Percentiles rank a stretch among this genome's conserved stretches.
These are phyloP conservation scores for Acer negundo DNA, from an alignment of 345 rosid genomes.

Conservation along the genomic window DNA sequence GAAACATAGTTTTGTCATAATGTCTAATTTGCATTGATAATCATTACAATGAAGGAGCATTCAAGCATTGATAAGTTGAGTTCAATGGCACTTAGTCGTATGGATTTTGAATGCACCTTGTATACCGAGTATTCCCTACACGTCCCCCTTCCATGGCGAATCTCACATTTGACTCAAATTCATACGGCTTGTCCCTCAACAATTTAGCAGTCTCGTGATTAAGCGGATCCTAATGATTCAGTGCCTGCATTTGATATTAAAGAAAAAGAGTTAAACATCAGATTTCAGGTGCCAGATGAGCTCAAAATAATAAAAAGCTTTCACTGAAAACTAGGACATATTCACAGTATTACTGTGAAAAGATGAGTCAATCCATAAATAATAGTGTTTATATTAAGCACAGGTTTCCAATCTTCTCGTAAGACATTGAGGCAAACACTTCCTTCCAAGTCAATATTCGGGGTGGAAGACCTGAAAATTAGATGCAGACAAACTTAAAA, in stretches of 20 bases:
- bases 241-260: conserved; percentile 53
- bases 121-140: conserved; percentile 45
- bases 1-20: conserved; percentile 3
- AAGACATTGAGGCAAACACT: conserved; percentile 92
- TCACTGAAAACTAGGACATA: too few species aligned
- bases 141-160: conserved; percentile 83
- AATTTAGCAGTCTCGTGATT: conserved; percentile 91
- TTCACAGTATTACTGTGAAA: conserved; percentile 61
- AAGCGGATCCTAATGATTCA: conserved; percentile 91
- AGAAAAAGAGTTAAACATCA: background rate
- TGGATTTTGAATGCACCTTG: background rate
- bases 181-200: conserved; percentile 78
- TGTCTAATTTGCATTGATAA: conserved; percentile 21
- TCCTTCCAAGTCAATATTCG: conserved; percentile 98
- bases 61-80: conserved; percentile 22
- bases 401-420: conserved; percentile 99
- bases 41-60: conserved; percentile 29
- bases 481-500: conserved; percentile 1
- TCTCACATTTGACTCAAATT: conserved; percentile 69
- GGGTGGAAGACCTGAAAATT: conserved; percentile 88
- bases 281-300: conserved; percentile 8
- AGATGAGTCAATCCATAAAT: conserved; percentile 91
- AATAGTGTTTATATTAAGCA: conserved; percentile 88
- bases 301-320: background rate
- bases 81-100: conserved; percentile 20